Evolutionary conservation across 768 basidiomycete species (phyloP).

Genomic region (Hygrophorus pudorinus): DNA sequence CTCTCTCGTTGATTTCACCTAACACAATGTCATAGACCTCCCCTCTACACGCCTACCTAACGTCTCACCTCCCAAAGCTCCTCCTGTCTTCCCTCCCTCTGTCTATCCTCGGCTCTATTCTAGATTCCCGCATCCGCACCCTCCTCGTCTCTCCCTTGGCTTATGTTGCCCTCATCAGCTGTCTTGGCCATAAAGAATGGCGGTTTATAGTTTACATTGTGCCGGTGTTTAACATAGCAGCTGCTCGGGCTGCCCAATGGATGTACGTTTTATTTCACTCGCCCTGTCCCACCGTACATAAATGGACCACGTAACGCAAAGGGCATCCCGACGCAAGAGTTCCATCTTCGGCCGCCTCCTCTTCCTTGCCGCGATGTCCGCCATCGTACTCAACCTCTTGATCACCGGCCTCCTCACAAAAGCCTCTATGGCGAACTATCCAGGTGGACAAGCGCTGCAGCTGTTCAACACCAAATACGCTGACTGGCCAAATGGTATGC

Average conservation of each 20-base stretch:
- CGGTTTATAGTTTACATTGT: slow-evolving; percentile 87
- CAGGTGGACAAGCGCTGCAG: slow-evolving; percentile 70
- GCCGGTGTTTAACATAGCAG: slow-evolving; percentile 72
- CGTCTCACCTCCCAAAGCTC: slow-evolving; percentile 64
- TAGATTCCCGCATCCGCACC: slow-evolving; percentile 38
- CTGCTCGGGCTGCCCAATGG: slow-evolving; percentile 51
- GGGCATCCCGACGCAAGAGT: slow-evolving; percentile 40
- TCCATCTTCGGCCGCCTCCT: slow-evolving; percentile 33
- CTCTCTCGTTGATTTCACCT: not conserved
- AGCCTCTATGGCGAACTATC: slow-evolving; percentile 74
- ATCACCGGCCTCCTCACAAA: slow-evolving; percentile 42
- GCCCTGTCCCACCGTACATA: not conserved
- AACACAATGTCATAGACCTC: slow-evolving; percentile 40
- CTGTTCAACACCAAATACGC: slow-evolving; percentile 40
- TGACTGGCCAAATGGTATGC: slow-evolving; percentile 19
- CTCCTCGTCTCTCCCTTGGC: slow-evolving; percentile 41
- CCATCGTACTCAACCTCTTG: slow-evolving; percentile 44
- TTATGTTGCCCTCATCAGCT: slow-evolving; percentile 60
- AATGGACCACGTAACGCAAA: slow-evolving; percentile 13
- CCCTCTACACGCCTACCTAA: slow-evolving; percentile 59
- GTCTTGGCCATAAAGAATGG: slow-evolving; percentile 93
- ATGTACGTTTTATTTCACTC: slow-evolving; percentile 42
- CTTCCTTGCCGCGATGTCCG: slow-evolving; percentile 33
- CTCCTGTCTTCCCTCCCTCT: slow-evolving; percentile 58
- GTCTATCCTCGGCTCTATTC: slow-evolving; percentile 37